These are phyloP conservation scores for Colletotrichum eremochloae DNA, from an alignment of 2,329 filamentous ascomycete genomes.

Conservation along the genomic window DNA sequence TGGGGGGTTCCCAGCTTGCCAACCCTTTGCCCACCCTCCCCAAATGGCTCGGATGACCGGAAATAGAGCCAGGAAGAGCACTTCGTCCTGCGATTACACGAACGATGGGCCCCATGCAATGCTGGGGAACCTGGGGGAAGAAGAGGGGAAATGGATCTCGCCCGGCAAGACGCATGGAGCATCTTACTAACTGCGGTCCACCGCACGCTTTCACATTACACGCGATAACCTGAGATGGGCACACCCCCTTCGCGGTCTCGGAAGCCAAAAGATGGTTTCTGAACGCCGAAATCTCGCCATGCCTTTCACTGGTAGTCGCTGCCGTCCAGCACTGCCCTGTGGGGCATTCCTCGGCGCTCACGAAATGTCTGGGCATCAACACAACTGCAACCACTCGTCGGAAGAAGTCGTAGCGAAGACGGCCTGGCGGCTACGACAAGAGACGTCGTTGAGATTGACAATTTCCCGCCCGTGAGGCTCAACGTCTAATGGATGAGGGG, in stretches of 20 bases:
- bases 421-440: slow-evolving; percentile 1
- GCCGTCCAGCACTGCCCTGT: slow-evolving; percentile 39
- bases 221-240: background rate
- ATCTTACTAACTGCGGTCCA: background rate
- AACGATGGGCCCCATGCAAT: slow-evolving; percentile 26
- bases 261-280: slow-evolving; percentile 34
- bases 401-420: slow-evolving; percentile 10
- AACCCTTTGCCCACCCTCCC: slow-evolving; percentile 24
- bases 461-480: slow-evolving; percentile 30
- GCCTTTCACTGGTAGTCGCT: slow-evolving; percentile 25
- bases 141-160: slow-evolving; percentile 31
- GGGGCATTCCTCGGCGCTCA: slow-evolving; percentile 36
- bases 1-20: slow-evolving; percentile 31
- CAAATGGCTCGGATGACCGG: slow-evolving; percentile 5
- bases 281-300: slow-evolving; percentile 31
- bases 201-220: background rate
- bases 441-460: slow-evolving; percentile 39
- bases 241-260: slow-evolving; percentile 24
- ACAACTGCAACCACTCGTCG: background rate
- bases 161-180: slow-evolving; percentile 23
- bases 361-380: slow-evolving; percentile 32
- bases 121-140: slow-evolving; percentile 23
- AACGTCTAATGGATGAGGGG: slow-evolving; percentile 28
- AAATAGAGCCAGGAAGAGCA: slow-evolving; percentile 17
- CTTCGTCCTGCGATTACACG: slow-evolving; percentile 9